Base-by-base conservation (phyloP, 768 basidiomycete species). In the Lepiota venenata region DNA sequence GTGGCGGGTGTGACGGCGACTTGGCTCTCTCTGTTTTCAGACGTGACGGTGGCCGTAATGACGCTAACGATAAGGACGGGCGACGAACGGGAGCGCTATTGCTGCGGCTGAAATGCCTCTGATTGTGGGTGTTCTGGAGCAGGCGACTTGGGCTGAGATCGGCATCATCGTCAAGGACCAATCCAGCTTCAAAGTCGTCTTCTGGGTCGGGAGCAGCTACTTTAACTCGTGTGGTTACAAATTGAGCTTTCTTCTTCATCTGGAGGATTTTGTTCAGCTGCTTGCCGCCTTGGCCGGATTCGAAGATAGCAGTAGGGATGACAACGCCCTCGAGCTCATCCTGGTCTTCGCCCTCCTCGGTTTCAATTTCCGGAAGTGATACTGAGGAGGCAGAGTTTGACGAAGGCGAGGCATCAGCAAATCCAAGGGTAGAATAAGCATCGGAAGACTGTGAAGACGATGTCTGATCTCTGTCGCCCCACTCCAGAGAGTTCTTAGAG, bases 401-500 rank as follows among this genome's bases (percentile, higher is more conserved):
- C 11, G 88, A 91, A 3, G 82, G 79, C 2, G 83, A 86, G 16
- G 79, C 80, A 58, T 85, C 84, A 39, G 83, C 82, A 58, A 92
- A 86, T 47, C 89, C 86, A 35, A 93, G 78, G 18, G 84, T 80
- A 38, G 91, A 91, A 61, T 89, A 91, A 8, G 88, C 82, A 66
- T 93, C 91, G 20, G 91, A 93, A n/a, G 90, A 92, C 63, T 89
- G 88, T 12, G 89, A 90, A 5, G 89, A 90, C 4, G 80, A 83
- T 1, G 91, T 88, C 42, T 88, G 82, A 62, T 93, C 88, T 65
- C 82, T 88, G 70, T 92, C 90, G 27, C 87, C 76, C 88, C 90
- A 92, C 71, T 91, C 90, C 22, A 93, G 76, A 0, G 91, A 91
- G 47, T 81, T 83, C 72, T 92, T 92, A 53, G 91, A 92, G 8